phyloP scores from a whole-genome alignment of 2,329 filamentous ascomycete genomes.

The Orbilia javanica region DNA sequence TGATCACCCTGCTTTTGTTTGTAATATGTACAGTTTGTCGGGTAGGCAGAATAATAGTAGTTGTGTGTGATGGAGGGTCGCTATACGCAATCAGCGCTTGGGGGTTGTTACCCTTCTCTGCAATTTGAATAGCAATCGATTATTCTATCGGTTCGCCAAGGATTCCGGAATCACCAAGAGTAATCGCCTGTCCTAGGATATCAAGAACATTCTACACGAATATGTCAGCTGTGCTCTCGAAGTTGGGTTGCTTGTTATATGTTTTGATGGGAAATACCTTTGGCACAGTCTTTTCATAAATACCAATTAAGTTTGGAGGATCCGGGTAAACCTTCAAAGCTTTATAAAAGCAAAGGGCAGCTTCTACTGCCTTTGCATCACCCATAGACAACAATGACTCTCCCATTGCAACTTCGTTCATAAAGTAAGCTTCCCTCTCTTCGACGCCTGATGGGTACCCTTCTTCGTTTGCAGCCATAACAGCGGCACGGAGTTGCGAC shows the following conservation, averaged over 20 bases:
- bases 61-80: not conserved
- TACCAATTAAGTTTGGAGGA: constrained; percentile 89
- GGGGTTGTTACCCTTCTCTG: not conserved
- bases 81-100: not conserved
- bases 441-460: constrained; percentile 91
- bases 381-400: constrained; percentile 83
- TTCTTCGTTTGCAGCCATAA: constrained; percentile 80
- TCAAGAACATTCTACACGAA: constrained; percentile 82
- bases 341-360: constrained; percentile 96
- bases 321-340: constrained; percentile 98
- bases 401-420: constrained; percentile 90
- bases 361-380: constrained; percentile 76
- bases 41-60: not conserved
- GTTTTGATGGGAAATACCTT: constrained; percentile 73
- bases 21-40: constrained; percentile 44
- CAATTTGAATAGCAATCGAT: not conserved
- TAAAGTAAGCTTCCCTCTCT: constrained; percentile 95
- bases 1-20: constrained; percentile 36
- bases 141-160: constrained; percentile 60
- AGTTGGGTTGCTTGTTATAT: not conserved
- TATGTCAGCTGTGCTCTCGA: constrained; percentile 23
- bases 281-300: constrained; percentile 98
- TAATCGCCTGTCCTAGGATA: constrained; percentile 97
- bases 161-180: constrained; percentile 74
- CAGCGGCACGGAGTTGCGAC: constrained; percentile 78